Conservation (phyloP, 768 basidiomycete genomes). For the Rhodosporidiobolus sp. region DNA sequence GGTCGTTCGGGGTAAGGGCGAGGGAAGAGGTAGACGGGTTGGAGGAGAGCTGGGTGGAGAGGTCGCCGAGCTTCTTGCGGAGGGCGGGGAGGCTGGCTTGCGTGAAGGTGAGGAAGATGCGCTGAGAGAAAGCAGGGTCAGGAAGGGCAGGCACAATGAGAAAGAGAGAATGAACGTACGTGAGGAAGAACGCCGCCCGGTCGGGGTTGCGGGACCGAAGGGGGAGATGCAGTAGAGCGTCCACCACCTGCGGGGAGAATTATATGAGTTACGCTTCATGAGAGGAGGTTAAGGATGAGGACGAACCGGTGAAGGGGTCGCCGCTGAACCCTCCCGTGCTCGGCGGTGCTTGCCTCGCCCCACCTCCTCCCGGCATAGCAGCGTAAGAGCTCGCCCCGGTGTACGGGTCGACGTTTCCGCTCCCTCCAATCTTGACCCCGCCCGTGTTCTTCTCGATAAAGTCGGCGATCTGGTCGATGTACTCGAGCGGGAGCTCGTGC, state of each 20-base stretch:
- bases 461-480: constrained; percentile 82
- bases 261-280: not conserved
- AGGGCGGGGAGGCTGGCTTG: constrained; percentile 77
- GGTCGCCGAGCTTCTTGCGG: constrained; percentile 72
- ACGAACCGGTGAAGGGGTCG: constrained; percentile 37
- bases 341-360: not conserved
- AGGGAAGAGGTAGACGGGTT: constrained; percentile 56
- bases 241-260: constrained; percentile 22
- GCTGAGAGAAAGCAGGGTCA: not conserved
- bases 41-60: constrained; percentile 54
- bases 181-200: constrained; percentile 26
- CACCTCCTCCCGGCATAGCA: not conserved
- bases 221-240: not conserved
- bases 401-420: constrained; percentile 67
- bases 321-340: constrained; percentile 11
- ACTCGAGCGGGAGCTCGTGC: constrained; percentile 76
- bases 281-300: not conserved
- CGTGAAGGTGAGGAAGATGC: constrained; percentile 66
- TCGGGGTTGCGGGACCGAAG: not conserved
- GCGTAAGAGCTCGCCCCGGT: constrained; percentile 60
- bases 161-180: too few relatives aligned
- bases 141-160: too few relatives aligned
- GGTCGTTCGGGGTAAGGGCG: constrained; percentile 43
- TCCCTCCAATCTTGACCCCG: constrained; percentile 65
- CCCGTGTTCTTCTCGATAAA: constrained; percentile 91